Conservation (phyloP, 2,329 filamentous ascomycete species). For the Pyricularia pennisetigena region DNA sequence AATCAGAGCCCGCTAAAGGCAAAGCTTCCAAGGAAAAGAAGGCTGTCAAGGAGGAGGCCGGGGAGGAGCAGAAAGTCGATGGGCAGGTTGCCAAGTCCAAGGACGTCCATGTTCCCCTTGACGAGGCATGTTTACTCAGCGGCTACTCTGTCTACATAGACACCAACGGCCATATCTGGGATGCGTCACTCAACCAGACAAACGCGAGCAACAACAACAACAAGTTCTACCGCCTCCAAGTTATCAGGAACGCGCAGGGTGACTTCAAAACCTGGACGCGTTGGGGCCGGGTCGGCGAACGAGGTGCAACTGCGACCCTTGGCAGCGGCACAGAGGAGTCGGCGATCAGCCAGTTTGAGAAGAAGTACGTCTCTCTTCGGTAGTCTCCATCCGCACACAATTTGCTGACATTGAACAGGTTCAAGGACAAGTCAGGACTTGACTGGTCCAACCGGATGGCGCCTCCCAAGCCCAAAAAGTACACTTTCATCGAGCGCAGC, state of each 20-base stretch:
- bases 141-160: conserved; percentile 55
- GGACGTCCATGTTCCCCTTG: conserved; percentile 37
- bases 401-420: conserved; percentile 16
- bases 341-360: conserved; percentile 42
- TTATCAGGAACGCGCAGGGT: conserved; percentile 28
- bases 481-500: conserved; percentile 70
- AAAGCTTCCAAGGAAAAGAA: conserved; percentile 4
- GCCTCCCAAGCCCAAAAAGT: conserved; percentile 56
- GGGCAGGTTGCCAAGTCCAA: conserved; percentile 36
- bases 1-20: neutral
- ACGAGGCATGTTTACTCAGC: conserved; percentile 29
- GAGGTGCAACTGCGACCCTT: conserved; percentile 36
- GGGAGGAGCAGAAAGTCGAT: conserved; percentile 9
- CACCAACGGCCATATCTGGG: conserved; percentile 56
- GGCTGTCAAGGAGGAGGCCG: conserved; percentile 4
- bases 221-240: conserved; percentile 71
- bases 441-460: conserved; percentile 41
- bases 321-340: conserved; percentile 28
- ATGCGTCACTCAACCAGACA: conserved; percentile 72
- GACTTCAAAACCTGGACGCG: conserved; percentile 59
- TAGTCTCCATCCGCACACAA: neutral
- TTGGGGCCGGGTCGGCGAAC: conserved; percentile 69
- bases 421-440: conserved; percentile 51
- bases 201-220: conserved; percentile 66
- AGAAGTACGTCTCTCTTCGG: conserved; percentile 26